Evolutionary conservation across 164 flowering plant genomes (phyloP), one percentile per base, ranked within the genome.

Genomic region (Akebia trifoliata): DNA sequence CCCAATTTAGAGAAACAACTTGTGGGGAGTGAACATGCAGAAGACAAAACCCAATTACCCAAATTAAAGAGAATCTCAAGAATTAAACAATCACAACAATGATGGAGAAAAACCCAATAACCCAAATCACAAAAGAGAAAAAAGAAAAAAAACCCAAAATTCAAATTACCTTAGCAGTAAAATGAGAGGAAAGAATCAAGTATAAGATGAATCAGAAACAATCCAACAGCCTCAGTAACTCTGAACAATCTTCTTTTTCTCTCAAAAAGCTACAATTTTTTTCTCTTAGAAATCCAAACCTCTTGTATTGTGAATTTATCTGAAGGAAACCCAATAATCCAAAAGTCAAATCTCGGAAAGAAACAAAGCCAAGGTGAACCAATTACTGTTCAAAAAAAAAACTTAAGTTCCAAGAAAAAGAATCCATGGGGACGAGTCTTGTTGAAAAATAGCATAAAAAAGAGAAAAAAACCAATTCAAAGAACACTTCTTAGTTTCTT

Each of bases 331-430:
- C 56, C 6, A 25, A 53, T 4, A 53, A 6, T 12, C 37, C n/a
- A 30, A 42, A 18, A 28, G 18, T 12, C 49, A 38, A 42, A 42
- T 29, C 39, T 29, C 26, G 25, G 22, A 20, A 56, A 3, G 12
- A 56, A 18, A 56, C 49, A 56, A 40, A 21, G 18, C 48, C 62
- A 51, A 32, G 42, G 45, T 32, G 43, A 18, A n/a, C 56, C 54
- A 43, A 36, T 35, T 20, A 25, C 0, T 48, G 14, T 29, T 25
- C 56, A 25, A 21, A 3, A 35, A 20, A 38, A 24, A 4, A 50
- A 40, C 32, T 24, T 50, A 1, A 14, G 42, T 57, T 21, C 25
- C 15, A 50, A 51, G 24, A 31, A 64, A 12, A 40, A 14, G 45
- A 26, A 40, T n/a, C n/a, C n/a, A n/a, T n/a, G n/a, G n/a, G n/a